Evolutionary conservation across 1,284 basidiomycete genomes (phyloP), one percentile per base, ranked within the genome.

Genomic region (Sanghuangporus sanghuang): DNA sequence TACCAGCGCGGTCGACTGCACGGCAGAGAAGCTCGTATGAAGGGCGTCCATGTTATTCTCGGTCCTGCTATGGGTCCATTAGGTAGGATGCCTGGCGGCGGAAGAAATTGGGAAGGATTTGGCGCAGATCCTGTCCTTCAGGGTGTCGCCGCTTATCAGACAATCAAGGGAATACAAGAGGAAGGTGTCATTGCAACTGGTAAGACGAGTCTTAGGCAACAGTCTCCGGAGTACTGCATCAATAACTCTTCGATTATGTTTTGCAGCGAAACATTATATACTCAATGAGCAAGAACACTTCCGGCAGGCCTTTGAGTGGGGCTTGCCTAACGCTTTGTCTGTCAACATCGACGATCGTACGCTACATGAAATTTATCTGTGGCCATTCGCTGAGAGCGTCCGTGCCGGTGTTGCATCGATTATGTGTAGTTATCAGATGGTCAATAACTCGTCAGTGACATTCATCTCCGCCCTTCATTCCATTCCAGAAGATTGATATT

Each of bases 51-150:
- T 69, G 78, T 85, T 23, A 77, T 75, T 46, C 74, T 85, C 2
- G 87, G 89, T 7, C 85, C 88, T 2, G 78, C 81, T 59, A 74
- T 85, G 76, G 84, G 85, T 69, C 78, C 64, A n/a, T 49, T 85
- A 64, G 84, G 83, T 65, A 64, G 67, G 39, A 61, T 70, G 35
- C 66, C 69, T 6, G 68, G 81, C 67, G 81, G 76, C 9, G 91
- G 92, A 1, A 81, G 91, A 38, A 88, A 82, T 71, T 93, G 87
- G 86, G 90, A 87, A 72, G 83, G 85, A 35, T 87, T 86, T 67
- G 82, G 86, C 59, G 81, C 79, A 4, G 73, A 77, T 66, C 79
- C 81, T 2, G 83, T 79, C 68, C 74, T 84, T 9, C 67, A 73
- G 67, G 77, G 78, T 23, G 76, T 77, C 62, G 77, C 75, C 0